phyloP scores from a whole-genome alignment of 83 land plant genomes.

The Thuja plicata region DNA sequence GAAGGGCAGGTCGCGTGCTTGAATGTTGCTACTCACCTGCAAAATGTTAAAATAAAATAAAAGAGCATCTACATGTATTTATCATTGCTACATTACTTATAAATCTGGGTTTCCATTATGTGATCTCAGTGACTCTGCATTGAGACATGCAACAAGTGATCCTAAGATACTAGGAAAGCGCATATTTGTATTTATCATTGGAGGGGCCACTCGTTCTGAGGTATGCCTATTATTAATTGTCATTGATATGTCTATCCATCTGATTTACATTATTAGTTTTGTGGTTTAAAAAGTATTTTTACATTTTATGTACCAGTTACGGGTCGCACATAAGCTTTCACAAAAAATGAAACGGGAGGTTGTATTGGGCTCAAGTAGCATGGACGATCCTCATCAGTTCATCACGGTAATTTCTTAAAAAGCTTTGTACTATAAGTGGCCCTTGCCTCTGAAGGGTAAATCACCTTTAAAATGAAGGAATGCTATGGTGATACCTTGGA shows the following conservation, averaged over 20 bases:
- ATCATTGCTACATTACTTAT: background rate
- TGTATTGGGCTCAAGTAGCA: constrained; percentile 81
- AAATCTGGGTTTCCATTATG: background rate
- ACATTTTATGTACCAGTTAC: constrained; percentile 46
- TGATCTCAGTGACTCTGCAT: constrained; percentile 70
- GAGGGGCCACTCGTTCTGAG: constrained; percentile 98
- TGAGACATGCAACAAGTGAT: constrained; percentile 76
- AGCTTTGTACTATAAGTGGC: background rate
- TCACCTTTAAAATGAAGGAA: background rate
- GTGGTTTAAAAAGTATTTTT: background rate
- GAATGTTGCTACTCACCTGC: background rate
- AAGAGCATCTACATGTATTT: background rate
- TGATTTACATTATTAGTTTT: background rate
- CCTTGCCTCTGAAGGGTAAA: background rate
- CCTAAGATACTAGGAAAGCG: constrained; percentile 83
- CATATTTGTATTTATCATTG: constrained; percentile 86
- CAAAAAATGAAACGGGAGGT: constrained; percentile 76
- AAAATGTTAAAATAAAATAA: too few species aligned
- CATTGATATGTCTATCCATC: background rate
- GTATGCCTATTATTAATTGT: constrained; percentile 31
- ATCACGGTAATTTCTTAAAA: constrained; percentile 53
- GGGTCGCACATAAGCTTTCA: constrained; percentile 84
- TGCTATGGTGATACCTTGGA: background rate
- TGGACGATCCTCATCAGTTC: constrained; percentile 93
- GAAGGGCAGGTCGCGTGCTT: background rate